Base-by-base conservation (phyloP, 2,329 filamentous ascomycete genomes). In the Sclerotinia nivalis region DNA sequence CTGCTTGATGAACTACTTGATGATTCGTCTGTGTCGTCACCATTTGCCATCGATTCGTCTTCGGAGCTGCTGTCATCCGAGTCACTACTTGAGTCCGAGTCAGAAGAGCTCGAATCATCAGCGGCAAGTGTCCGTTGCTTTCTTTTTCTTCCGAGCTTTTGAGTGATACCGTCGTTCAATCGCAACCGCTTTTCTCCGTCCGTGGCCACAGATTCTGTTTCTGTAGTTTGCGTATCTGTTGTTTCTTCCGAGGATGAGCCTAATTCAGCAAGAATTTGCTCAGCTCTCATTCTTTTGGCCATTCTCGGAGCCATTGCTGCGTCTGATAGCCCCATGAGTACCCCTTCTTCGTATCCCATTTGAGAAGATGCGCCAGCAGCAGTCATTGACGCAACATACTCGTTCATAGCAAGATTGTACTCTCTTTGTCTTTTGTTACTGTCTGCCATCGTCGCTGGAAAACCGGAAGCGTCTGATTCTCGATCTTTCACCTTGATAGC, bases 211-310 rank as follows among this genome's bases (percentile, higher is more conserved):
- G 70, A 60, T 45, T 62, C 69, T 37, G 59, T 47, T 22, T 70
- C 68, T 31, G 62, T 55, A 47, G 55, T 55, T 59, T 68, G 74
- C 20, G 65, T 69, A 49, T 69, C 71, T 20, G n/a, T 56, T 47
- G 66, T 71, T 13, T 67, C 75, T 40, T 72, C 71, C 3, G 43
- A 66, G 34, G 59, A 56, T 4, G 69, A 81, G 66, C 85, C 58
- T 83, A 90, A 80, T 75, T 87, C 84, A 45, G 84, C 83, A 47
- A 88, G 74, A 43, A 90, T 82, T 72, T 83, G 82, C 78, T 90
- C 87, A 12, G 87, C 85, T 45, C 88, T 86, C 82, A 89, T 88
- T 68, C 88, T 85, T 81, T 88, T 89, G 59, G 88, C 82, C 66
- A 88, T 81, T 37, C 88, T 84, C 69, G 81, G 81, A 71, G 85